phyloP scores from a whole-genome alignment of 2,329 filamentous ascomycete genomes.

The Aspergillus fumigatus region DNA sequence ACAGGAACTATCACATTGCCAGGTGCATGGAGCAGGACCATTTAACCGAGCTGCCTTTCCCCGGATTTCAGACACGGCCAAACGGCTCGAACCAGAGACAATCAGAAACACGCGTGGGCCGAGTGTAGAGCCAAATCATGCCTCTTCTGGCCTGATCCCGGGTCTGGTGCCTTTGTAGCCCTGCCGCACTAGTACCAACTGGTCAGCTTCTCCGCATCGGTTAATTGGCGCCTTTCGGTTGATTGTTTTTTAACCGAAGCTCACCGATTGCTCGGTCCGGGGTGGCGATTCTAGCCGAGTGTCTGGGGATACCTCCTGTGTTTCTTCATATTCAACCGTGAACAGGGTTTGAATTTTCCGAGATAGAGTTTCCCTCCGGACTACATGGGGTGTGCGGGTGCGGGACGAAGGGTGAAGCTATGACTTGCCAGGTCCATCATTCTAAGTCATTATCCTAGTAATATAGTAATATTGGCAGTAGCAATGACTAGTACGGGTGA shows the following conservation, averaged over 20 bases:
- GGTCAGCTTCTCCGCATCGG: background rate
- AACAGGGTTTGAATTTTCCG: background rate
- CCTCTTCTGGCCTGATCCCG: too few relatives aligned
- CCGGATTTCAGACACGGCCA: slow-evolving; percentile 3
- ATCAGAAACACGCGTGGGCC: too few relatives aligned
- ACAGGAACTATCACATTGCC: background rate
- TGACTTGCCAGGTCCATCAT: too few relatives aligned
- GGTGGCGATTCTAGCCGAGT: background rate
- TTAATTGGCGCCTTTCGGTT: background rate
- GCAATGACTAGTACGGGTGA: too few relatives aligned
- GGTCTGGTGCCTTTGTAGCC: background rate
- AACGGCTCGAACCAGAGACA: background rate
- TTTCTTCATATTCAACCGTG: background rate
- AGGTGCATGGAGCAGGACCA: background rate
- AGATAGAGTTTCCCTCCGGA: too few relatives aligned
- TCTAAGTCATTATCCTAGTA: too few relatives aligned
- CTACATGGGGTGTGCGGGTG: too few relatives aligned
- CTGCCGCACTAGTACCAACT: background rate
- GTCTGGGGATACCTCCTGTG: background rate
- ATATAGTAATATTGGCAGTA: too few relatives aligned
- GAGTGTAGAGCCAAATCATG: too few relatives aligned
- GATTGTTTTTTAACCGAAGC: background rate
- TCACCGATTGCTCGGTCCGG: background rate
- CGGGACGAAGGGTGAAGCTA: too few relatives aligned
- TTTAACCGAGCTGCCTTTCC: slow-evolving; percentile 11